A percentile compares a stretch with the other conserved stretches of the same genome.
These are phyloP conservation scores for Chaetomiaceae sp. DNA, from an alignment of 2,329 filamentous ascomycete species.

Conservation along the genomic window DNA sequence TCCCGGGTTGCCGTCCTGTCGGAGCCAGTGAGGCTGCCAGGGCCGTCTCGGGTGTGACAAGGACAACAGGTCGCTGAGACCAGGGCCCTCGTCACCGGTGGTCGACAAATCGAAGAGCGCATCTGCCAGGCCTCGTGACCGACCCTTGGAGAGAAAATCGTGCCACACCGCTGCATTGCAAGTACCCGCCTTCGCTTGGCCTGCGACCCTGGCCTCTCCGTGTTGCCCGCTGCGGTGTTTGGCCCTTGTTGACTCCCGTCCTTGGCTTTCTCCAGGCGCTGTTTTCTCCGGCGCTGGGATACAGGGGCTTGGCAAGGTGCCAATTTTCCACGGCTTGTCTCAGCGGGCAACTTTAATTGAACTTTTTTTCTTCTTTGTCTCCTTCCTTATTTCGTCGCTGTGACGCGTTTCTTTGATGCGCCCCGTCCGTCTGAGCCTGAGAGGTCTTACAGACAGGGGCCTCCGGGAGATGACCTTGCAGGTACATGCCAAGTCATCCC, in stretches of 20 bases:
- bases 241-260: background rate
- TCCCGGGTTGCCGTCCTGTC: slow-evolving; percentile 3
- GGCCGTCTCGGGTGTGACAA: slow-evolving; percentile 16
- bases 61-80: slow-evolving; percentile 3
- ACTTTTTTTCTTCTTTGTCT: slow-evolving; percentile 12
- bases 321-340: slow-evolving; percentile 14
- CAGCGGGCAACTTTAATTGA: slow-evolving; percentile 20
- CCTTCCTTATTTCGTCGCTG: slow-evolving; percentile 3
- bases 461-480: slow-evolving; percentile 1
- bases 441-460: background rate
- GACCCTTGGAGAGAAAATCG: background rate
- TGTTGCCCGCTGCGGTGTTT: background rate
- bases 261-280: background rate
- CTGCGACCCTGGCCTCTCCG: background rate
- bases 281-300: slow-evolving; percentile 8
- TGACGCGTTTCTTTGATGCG: slow-evolving; percentile 10
- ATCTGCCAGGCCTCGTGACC: slow-evolving; percentile 22
- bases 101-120: slow-evolving; percentile 18
- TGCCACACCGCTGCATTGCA: slow-evolving; percentile 25
- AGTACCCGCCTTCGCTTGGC: background rate
- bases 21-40: background rate
- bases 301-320: slow-evolving; percentile 18
- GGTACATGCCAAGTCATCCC: slow-evolving; percentile 1
- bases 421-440: slow-evolving; percentile 2
- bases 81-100: slow-evolving; percentile 1